Evolutionary conservation across 495 filamentous ascomycete species (phyloP).

Genomic region (Xylaria longipes): DNA sequence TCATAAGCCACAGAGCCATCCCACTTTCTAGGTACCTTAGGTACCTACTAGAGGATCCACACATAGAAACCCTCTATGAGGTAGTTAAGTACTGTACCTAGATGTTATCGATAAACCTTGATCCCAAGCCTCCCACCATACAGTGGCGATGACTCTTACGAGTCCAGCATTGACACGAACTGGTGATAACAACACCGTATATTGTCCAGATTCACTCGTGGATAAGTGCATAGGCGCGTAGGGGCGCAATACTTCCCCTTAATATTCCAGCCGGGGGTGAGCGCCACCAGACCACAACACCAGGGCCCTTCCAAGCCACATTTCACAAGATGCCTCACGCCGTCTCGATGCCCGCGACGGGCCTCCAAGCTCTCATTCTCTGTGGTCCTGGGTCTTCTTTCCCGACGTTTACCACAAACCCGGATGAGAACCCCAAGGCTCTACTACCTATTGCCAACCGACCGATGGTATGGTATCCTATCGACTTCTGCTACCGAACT

Average conservation of each 20-base stretch:
- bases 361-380: slow-evolving; percentile 92
- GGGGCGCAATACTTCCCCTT: background rate
- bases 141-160: slow-evolving; percentile 1
- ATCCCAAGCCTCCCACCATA: background rate
- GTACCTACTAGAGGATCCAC: too few species aligned
- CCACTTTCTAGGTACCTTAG: too few species aligned
- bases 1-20: slow-evolving; percentile 17
- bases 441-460: slow-evolving; percentile 91
- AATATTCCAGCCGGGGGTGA: background rate
- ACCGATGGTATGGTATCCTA: slow-evolving; percentile 93
- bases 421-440: slow-evolving; percentile 89
- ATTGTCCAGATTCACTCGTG: background rate
- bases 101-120: slow-evolving; percentile 22
- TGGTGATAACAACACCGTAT: background rate
- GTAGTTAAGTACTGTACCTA: too few species aligned
- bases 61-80: too few species aligned
- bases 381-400: slow-evolving; percentile 91
- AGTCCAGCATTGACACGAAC: background rate
- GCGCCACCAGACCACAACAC: background rate
- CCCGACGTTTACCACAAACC: slow-evolving; percentile 88
- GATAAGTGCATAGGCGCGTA: background rate
- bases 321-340: slow-evolving; percentile 68
- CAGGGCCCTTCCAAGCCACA: background rate
- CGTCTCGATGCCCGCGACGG: slow-evolving; percentile 70
- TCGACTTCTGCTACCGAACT: slow-evolving; percentile 88